A percentile compares a stretch with the other conserved stretches of the same genome.
Conservation (phyloP, 345 rosid species). For the Conringia planisiliqua region DNA sequence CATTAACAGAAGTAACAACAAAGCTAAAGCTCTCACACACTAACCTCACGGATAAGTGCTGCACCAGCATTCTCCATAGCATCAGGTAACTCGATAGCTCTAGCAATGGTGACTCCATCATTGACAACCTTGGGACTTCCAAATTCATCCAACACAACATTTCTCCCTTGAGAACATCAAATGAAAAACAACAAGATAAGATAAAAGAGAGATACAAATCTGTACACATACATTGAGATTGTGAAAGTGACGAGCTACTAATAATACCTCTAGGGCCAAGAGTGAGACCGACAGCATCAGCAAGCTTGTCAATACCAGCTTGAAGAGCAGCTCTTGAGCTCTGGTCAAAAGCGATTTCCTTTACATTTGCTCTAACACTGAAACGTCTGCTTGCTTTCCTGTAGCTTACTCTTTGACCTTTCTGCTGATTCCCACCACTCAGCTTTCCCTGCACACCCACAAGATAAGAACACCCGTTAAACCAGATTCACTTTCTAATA, state of each 20-base stretch:
- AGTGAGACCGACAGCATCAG: slow-evolving; percentile 89
- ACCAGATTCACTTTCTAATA: not conserved
- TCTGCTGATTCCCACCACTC: slow-evolving; percentile 49
- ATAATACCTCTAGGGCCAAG: slow-evolving; percentile 93
- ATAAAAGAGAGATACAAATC: not conserved
- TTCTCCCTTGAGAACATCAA: slow-evolving; percentile 57
- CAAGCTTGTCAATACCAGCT: slow-evolving; percentile 90
- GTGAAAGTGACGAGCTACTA: not conserved
- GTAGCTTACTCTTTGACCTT: slow-evolving; percentile 51
- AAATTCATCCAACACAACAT: slow-evolving; percentile 92
- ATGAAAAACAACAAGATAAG: not conserved
- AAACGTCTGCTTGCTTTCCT: slow-evolving; percentile 49
- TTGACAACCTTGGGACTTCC: slow-evolving; percentile 98
- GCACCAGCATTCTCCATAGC: slow-evolving; percentile 99
- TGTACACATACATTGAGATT: not conserved
- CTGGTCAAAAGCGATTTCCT: slow-evolving; percentile 92
- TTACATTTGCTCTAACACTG: slow-evolving; percentile 69
- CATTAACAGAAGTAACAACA: not conserved
- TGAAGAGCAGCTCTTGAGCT: slow-evolving; percentile 77
- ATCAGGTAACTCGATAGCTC: slow-evolving; percentile 90
- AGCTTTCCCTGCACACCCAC: slow-evolving; percentile 44
- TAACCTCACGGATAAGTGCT: slow-evolving; percentile 93
- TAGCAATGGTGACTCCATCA: slow-evolving; percentile 94
- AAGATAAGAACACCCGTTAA: not conserved
- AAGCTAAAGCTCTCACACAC: not conserved